Percentiles rank a stretch among this genome's conserved stretches.
phyloP scores from a whole-genome alignment of 2,329 filamentous ascomycete species.

The Aureobasidium subglaciale region DNA sequence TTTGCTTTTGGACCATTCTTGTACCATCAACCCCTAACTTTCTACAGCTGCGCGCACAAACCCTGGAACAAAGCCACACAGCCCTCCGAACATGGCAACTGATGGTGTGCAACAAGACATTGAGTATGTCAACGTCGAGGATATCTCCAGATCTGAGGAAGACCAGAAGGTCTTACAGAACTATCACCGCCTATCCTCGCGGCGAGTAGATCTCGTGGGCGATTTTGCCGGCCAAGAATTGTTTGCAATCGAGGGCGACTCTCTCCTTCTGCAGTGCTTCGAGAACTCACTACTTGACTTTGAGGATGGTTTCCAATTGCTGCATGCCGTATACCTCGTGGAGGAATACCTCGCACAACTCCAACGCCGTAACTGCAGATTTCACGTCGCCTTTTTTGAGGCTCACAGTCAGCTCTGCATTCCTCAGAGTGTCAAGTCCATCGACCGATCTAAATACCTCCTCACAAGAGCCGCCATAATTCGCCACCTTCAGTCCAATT shows the following conservation, averaged over 20 bases:
- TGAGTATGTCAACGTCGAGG: constrained; percentile 10
- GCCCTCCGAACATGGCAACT: constrained; percentile 1
- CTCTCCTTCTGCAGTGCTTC: constrained; percentile 59
- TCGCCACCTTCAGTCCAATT: constrained; percentile 50
- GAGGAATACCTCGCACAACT: constrained; percentile 59
- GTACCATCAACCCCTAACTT: neutral
- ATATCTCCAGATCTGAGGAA: constrained; percentile 1
- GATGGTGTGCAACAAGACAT: constrained; percentile 9
- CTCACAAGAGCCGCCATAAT: constrained; percentile 58
- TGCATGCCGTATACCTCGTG: constrained; percentile 63
- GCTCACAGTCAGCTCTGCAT: constrained; percentile 50
- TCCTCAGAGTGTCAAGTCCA: constrained; percentile 35
- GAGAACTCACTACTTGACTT: constrained; percentile 59
- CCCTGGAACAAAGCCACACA: neutral
- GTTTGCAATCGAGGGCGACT: constrained; percentile 68
- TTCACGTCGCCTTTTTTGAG: constrained; percentile 64
- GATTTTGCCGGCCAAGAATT: constrained; percentile 69
- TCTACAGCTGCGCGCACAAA: neutral
- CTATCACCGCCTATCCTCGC: constrained; percentile 38
- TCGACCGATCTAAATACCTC: constrained; percentile 46
- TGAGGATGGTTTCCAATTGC: constrained; percentile 59
- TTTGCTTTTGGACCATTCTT: neutral
- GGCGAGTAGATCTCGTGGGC: constrained; percentile 59
- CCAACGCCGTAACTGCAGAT: constrained; percentile 58
- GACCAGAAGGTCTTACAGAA: neutral